Evolutionary conservation across 805 yeast species (phyloP).

Genomic region (Saccharomycopsis javanensis): DNA sequence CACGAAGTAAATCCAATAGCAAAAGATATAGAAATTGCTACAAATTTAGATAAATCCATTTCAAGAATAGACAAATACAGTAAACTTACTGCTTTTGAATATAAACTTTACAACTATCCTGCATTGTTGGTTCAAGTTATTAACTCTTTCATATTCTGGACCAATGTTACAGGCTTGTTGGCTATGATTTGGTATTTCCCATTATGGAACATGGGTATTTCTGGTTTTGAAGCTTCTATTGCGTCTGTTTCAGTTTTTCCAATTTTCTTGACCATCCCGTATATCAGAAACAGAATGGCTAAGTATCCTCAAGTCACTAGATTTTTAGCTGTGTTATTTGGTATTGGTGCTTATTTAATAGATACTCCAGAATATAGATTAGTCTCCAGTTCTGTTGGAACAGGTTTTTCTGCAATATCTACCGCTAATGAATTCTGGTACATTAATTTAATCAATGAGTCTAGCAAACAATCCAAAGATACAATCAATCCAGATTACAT

Average conservation of each 20-base stretch:
- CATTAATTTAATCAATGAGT: constrained; percentile 26
- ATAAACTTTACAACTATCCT: constrained; percentile 22
- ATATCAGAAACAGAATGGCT: constrained; percentile 31
- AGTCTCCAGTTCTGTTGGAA: constrained; percentile 54
- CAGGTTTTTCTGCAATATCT: constrained; percentile 50
- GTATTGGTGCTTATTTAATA: constrained; percentile 67
- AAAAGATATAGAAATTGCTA: constrained; percentile 22
- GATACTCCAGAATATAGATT: constrained; percentile 64
- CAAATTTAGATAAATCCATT: constrained; percentile 19
- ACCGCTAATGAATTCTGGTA: constrained; percentile 44
- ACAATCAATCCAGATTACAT: constrained; percentile 20
- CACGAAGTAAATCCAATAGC: constrained; percentile 22
- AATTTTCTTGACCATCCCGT: constrained; percentile 39
- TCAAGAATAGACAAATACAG: constrained; percentile 20
- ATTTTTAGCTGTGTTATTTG: constrained; percentile 45
- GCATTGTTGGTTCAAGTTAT: constrained; percentile 37
- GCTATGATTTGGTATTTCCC: constrained; percentile 96
- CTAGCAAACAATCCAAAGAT: constrained; percentile 24
- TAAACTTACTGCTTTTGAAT: constrained; percentile 11
- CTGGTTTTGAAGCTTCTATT: constrained; percentile 81
- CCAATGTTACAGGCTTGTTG: constrained; percentile 69
- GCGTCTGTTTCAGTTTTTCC: constrained; percentile 47
- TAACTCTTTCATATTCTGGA: constrained; percentile 79
- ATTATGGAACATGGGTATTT: constrained; percentile 94
- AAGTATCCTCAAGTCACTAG: constrained; percentile 46